phyloP scores from a whole-genome alignment of 345 rosid species.

The Triadica sebifera region DNA sequence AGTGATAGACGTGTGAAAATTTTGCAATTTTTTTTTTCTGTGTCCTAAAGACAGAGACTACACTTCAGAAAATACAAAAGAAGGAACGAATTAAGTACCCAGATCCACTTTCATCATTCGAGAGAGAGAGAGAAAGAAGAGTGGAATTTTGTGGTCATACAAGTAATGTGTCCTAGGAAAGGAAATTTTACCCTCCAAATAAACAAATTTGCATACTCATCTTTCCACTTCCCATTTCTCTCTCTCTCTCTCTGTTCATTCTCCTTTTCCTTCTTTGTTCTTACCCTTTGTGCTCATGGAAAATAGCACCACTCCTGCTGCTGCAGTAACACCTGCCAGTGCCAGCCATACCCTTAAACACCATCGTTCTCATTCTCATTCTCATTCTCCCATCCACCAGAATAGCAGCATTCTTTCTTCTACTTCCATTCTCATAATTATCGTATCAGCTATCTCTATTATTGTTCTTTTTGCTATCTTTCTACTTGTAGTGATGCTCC shows the following conservation, averaged over 20 bases:
- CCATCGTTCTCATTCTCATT: constrained; percentile 25
- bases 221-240: background rate
- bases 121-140: too few relatives aligned
- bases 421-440: constrained; percentile 45
- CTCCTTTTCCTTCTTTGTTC: constrained; percentile 9
- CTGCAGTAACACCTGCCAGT: constrained; percentile 21
- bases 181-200: constrained; percentile 16
- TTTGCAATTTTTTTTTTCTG: constrained; percentile 27
- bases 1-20: constrained; percentile 17
- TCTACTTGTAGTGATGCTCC: constrained; percentile 42
- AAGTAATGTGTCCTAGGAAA: constrained; percentile 21
- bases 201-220: background rate
- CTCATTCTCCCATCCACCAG: constrained; percentile 18
- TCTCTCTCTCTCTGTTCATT: background rate
- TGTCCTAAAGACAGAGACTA: constrained; percentile 44
- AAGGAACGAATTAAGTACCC: constrained; percentile 43
- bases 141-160: constrained; percentile 18
- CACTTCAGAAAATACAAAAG: constrained; percentile 38
- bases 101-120: constrained; percentile 17
- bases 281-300: constrained; percentile 45
- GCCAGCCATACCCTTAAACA: constrained; percentile 28
- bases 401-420: constrained; percentile 34
- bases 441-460: constrained; percentile 38
- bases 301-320: constrained; percentile 18
- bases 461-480: constrained; percentile 39